Percentiles rank a stretch among this genome's conserved stretches.
Conservation (phyloP, 208 protist genomes). For the Crithidia brevicula region DNA sequence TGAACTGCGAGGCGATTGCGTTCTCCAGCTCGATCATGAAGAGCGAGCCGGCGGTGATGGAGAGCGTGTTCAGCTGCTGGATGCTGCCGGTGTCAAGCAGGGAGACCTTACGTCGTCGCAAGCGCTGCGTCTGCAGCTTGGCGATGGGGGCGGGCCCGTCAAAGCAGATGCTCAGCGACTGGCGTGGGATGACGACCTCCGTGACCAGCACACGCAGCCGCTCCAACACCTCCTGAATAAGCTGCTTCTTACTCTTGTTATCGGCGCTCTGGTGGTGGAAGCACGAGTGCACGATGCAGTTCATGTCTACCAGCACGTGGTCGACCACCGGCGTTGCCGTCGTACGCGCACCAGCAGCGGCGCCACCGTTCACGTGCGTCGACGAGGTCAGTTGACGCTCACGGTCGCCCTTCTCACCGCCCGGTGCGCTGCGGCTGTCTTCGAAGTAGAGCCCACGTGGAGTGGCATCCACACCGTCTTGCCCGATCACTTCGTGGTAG, state of each 20-base stretch:
- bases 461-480: slow-evolving; percentile 8
- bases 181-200: slow-evolving; percentile 55
- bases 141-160: slow-evolving; percentile 83
- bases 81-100: slow-evolving; percentile 52
- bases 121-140: slow-evolving; percentile 84
- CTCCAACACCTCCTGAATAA: slow-evolving; percentile 81
- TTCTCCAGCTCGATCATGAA: slow-evolving; percentile 91
- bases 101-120: slow-evolving; percentile 70
- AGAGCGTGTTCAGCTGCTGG: slow-evolving; percentile 66
- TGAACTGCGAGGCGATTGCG: slow-evolving; percentile 77
- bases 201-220: slow-evolving; percentile 72
- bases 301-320: slow-evolving; percentile 87
- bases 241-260: slow-evolving; percentile 54
- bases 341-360: background rate
- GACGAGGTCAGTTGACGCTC: slow-evolving; percentile 22
- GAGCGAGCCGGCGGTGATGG: slow-evolving; percentile 81
- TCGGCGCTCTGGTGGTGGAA: slow-evolving; percentile 37
- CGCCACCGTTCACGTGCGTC: slow-evolving; percentile 5
- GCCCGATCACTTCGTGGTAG: slow-evolving; percentile 13
- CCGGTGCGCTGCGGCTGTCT: background rate
- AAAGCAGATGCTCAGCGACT: slow-evolving; percentile 79
- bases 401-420: background rate
- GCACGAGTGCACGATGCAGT: slow-evolving; percentile 86
- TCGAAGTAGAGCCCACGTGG: background rate
- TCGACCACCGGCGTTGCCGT: slow-evolving; percentile 29